Evolutionary conservation across 495 filamentous ascomycete species (phyloP).

Genomic region (Podospora australis): DNA sequence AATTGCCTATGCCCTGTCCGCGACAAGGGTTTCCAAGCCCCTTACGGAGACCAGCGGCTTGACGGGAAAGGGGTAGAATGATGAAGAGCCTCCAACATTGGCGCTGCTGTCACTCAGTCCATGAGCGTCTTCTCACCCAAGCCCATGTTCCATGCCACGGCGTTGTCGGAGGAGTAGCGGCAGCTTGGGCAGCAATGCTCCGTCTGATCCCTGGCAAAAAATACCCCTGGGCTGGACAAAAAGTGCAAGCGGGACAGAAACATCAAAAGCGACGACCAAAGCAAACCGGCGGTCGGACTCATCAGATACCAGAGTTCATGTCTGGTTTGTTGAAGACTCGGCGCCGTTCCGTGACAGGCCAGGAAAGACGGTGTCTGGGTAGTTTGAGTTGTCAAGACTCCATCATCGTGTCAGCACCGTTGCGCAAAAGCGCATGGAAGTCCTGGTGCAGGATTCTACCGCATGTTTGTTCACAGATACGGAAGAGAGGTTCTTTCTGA

Average conservation of each 20-base stretch:
- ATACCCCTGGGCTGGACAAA: conserved; percentile 9
- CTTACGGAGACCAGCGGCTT: conserved; percentile 2
- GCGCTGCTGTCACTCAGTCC: no score
- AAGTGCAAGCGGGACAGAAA: conserved; percentile 2
- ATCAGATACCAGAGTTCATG: no score
- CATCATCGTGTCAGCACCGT: conserved; percentile 7
- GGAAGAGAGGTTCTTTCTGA: background rate
- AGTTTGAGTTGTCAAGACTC: conserved; percentile 12
- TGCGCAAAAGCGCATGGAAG: conserved; percentile 13
- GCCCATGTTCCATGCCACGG: background rate
- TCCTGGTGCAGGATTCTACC: background rate
- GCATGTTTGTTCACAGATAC: background rate
- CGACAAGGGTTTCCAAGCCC: conserved; percentile 8
- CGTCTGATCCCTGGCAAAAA: conserved; percentile 28
- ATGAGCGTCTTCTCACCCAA: no score
- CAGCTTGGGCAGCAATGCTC: conserved; percentile 48
- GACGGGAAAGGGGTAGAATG: background rate
- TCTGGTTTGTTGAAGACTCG: background rate
- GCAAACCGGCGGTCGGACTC: conserved; percentile 20
- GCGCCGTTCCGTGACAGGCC: conserved; percentile 7
- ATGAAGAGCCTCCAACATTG: background rate
- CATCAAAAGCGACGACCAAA: conserved; percentile 6
- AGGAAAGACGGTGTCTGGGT: background rate
- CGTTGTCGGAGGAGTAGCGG: conserved; percentile 7
- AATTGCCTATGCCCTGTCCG: background rate